Conservation (phyloP, 345 rosid genomes). For the Citrus medica region DNA sequence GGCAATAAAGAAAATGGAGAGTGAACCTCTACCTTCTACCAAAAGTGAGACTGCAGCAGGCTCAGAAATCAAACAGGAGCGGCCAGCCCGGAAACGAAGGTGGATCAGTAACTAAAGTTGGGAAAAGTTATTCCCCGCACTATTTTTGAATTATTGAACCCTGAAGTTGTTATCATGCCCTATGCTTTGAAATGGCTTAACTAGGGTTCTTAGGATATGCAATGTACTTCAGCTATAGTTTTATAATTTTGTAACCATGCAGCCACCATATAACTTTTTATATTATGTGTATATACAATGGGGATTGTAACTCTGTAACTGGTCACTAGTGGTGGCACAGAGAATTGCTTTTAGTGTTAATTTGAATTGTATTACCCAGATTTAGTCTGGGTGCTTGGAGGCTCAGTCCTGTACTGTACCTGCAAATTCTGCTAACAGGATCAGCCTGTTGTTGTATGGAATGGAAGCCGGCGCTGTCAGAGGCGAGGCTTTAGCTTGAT, state of each 20-base stretch:
- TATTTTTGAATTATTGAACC: conserved; percentile 4
- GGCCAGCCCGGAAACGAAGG: conserved; percentile 86
- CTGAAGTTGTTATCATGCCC: conserved; percentile 1
- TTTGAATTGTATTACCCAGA: conserved; percentile 18
- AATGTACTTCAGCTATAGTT: conserved; percentile 12
- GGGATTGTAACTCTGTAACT: conserved; percentile 30
- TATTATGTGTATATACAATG: conserved; percentile 30
- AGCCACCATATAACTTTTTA: conserved; percentile 14
- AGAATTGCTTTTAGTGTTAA: conserved; percentile 14
- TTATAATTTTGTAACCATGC: conserved; percentile 22
- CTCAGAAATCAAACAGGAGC: conserved; percentile 78
- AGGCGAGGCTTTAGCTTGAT: neutral
- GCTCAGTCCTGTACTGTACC: neutral
- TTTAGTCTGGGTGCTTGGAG: conserved; percentile 14
- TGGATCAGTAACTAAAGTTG: conserved; percentile 66
- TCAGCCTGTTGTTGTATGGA: neutral
- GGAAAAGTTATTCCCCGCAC: neutral
- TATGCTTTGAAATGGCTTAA: conserved; percentile 4
- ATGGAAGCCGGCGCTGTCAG: neutral
- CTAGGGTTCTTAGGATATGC: conserved; percentile 13
- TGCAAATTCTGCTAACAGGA: neutral
- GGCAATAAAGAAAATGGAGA: conserved; percentile 61
- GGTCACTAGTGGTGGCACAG: conserved; percentile 32
- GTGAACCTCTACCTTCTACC: conserved; percentile 45
- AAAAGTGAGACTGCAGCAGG: conserved; percentile 54